Evolutionary conservation across 1,139 yeast genomes (phyloP).

Genomic region (Hyphopichia fennica): DNA sequence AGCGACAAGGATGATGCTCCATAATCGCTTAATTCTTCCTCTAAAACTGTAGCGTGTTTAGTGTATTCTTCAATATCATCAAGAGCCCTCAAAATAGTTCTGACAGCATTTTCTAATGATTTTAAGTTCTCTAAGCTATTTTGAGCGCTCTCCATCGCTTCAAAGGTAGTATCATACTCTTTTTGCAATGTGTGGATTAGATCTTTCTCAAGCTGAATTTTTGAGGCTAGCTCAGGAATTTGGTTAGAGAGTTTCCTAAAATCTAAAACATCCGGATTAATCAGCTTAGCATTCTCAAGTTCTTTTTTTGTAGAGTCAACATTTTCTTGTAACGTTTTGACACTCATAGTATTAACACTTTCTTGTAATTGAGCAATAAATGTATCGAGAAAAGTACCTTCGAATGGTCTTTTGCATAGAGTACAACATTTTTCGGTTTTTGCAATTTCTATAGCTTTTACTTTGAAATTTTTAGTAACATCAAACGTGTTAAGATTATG

Average conservation of each 20-base stretch:
- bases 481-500: constrained; percentile 65
- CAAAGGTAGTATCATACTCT: constrained; percentile 7
- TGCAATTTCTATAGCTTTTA: constrained; percentile 64
- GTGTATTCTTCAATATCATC: constrained; percentile 36
- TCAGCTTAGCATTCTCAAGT: constrained; percentile 24
- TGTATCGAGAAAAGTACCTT: constrained; percentile 29
- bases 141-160: constrained; percentile 2
- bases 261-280: constrained; percentile 27
- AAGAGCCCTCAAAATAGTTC: constrained; percentile 35
- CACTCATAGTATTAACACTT: constrained; percentile 37
- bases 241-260: constrained; percentile 22
- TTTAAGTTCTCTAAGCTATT: constrained; percentile 12
- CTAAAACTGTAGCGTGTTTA: constrained; percentile 32
- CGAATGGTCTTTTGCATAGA: constrained; percentile 64
- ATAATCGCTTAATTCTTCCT: constrained; percentile 39
- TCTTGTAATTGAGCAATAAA: constrained; percentile 35
- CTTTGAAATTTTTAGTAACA: constrained; percentile 64
- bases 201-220: constrained; percentile 8
- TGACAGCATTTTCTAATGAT: constrained; percentile 26
- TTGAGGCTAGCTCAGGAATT: constrained; percentile 6
- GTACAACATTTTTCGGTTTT: constrained; percentile 56
- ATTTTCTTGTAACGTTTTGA: constrained; percentile 35
- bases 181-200: constrained; percentile 7
- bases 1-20: constrained; percentile 31
- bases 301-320: constrained; percentile 33